Evolutionary conservation across 192 early-diverging fungal genomes (phyloP), one percentile per base, ranked within the genome.

Genomic region (Coemansia javaensis): DNA sequence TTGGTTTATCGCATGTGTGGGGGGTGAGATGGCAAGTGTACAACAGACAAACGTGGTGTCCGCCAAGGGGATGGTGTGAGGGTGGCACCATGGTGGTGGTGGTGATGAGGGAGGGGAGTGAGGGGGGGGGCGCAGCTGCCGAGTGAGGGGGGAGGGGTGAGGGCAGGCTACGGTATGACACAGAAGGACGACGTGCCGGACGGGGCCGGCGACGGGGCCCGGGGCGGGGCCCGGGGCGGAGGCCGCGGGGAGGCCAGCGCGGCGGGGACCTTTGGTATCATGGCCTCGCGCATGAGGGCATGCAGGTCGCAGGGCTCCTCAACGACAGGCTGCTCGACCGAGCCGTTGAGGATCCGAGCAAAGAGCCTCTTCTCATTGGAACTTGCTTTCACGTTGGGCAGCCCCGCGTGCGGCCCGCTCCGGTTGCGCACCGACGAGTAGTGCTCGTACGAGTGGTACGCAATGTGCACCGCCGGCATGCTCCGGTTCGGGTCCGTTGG

Each of bases 391-490:
- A 86, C 84, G 22, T 81, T 57, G 2, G 86, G 85, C 35, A 72
- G 56, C 12, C 86, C 86, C 1, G 55, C 59, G 17, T 77, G 66
- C 14, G 86, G 85, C 0, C 85, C 86, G 35, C 64, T 59, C 16
- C 75, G 66, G 36, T 85, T 86, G 4, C 85, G 63, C 21, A 89
- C 81, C 1, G 86, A 89, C 32, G 82, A 85, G 35, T 89, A 88
- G 50, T 85, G 86, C 46, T 88, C 84, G 71, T 83, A 88, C 40
- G 75, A 82, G 40, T 88, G 86, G 54, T 88, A 88, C 53, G 85
- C 85, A 23, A 86, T 80, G 56, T 86, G 82, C 39, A 82, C 74
- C 5, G 71, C 46, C 11, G 75, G 81, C 37, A 72, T 55, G 25
- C 56, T 65, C n/a, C 68, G 59, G 17, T 32, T 15, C 18, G 50